Percentiles rank a stretch among this genome's conserved stretches.
Conservation (phyloP, 1,284 basidiomycete species). For the Ustilago vetiveriae region DNA sequence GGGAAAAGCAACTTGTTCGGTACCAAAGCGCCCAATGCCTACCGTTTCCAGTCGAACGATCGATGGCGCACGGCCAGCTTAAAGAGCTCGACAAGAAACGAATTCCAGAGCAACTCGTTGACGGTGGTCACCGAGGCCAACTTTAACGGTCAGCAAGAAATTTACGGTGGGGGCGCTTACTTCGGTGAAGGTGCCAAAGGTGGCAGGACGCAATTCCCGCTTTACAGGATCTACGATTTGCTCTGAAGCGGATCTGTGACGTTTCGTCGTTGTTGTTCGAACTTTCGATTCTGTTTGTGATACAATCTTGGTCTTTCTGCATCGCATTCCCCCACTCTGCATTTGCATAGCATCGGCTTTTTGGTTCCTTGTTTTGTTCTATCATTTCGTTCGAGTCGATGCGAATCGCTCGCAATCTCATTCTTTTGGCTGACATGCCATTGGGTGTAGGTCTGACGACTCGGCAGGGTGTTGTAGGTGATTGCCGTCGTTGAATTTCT, state of each 20-base stretch:
- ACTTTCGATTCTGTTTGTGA: too few relatives aligned
- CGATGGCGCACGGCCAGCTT: constrained; percentile 53
- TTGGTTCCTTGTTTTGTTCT: too few relatives aligned
- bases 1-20: constrained; percentile 49
- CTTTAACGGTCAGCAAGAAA: constrained; percentile 48
- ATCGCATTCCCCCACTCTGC: too few relatives aligned
- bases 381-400: too few relatives aligned
- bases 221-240: constrained; percentile 46
- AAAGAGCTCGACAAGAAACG: constrained; percentile 36
- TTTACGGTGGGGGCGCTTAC: constrained; percentile 63
- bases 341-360: too few relatives aligned
- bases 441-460: too few relatives aligned
- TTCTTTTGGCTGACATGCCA: too few relatives aligned
- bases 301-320: too few relatives aligned
- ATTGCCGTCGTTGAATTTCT: too few relatives aligned
- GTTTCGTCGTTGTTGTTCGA: neutral
- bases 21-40: constrained; percentile 59
- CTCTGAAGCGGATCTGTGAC: constrained; percentile 3
- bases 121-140: constrained; percentile 58
- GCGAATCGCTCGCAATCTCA: too few relatives aligned
- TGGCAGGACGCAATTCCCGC: constrained; percentile 49
- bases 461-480: too few relatives aligned
- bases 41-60: constrained; percentile 54
- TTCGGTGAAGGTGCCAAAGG: constrained; percentile 60
- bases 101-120: constrained; percentile 56